A percentile compares a stretch with the other conserved stretches of the same genome.
Evolutionary conservation across 345 rosid genomes (phyloP).

Genomic region (Draba incana): DNA sequence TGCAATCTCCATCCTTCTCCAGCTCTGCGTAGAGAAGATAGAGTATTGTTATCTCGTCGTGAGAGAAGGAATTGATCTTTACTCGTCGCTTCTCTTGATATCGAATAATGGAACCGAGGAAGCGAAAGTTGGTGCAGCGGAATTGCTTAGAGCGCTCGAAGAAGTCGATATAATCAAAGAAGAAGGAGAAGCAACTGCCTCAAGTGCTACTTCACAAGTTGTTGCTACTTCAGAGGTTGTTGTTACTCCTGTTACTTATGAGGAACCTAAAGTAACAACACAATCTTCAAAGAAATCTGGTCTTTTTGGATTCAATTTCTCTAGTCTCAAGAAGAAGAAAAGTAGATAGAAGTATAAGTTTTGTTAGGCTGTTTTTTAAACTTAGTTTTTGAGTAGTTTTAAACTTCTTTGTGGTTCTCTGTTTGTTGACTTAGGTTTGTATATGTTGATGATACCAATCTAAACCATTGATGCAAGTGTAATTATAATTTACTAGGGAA

Average conservation of each 20-base stretch:
- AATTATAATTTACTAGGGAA: conserved; percentile 19
- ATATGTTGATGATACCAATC: conserved; percentile 16
- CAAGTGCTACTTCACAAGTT: conserved; percentile 21
- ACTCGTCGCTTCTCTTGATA: conserved; percentile 56
- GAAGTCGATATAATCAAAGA: conserved; percentile 39
- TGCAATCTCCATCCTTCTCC: conserved; percentile 50
- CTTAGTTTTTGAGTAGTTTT: conserved; percentile 2
- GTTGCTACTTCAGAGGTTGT: conserved; percentile 27
- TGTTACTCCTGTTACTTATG: conserved; percentile 7
- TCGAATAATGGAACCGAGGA: conserved; percentile 67
- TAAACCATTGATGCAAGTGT: conserved; percentile 13
- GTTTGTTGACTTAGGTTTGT: conserved; percentile 27
- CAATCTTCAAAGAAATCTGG: conserved; percentile 48
- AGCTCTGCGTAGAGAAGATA: conserved; percentile 47
- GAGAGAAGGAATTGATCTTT: conserved; percentile 53
- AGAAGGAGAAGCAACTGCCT: conserved; percentile 36
- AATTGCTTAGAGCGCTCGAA: conserved; percentile 68
- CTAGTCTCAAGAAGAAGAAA: conserved; percentile 48
- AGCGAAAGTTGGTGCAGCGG: conserved; percentile 59
- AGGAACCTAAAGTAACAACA: conserved; percentile 6
- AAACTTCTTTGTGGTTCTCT: not conserved
- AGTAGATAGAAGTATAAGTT: conserved; percentile 20
- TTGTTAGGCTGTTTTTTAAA: conserved; percentile 19
- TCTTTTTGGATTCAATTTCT: conserved; percentile 42
- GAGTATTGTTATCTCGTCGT: conserved; percentile 62